Evolutionary conservation across 164 flowering plant species (phyloP).

Genomic region (Berberis vulgaris): DNA sequence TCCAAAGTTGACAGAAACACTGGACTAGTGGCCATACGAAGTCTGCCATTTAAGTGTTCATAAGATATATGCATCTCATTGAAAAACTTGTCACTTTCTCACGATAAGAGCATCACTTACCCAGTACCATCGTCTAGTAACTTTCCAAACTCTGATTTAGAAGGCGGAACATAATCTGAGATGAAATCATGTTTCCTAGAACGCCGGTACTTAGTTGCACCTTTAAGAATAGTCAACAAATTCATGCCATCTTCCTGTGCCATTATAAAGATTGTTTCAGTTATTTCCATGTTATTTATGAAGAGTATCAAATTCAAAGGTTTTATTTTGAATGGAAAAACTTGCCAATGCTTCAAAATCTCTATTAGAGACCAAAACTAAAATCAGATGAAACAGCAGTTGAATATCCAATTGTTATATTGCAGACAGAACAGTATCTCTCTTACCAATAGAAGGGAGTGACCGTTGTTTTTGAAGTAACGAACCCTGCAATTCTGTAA

Average conservation of each 20-base stretch:
- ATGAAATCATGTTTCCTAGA: constrained; percentile 43
- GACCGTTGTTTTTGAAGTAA: constrained; percentile 63
- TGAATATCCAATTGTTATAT: not conserved
- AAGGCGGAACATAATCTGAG: constrained; percentile 63
- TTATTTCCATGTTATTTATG: constrained; percentile 1
- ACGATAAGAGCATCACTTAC: constrained; percentile 22
- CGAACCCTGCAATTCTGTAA: constrained; percentile 54
- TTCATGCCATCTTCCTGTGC: constrained; percentile 76
- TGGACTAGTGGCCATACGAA: constrained; percentile 33
- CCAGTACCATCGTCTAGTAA: constrained; percentile 25
- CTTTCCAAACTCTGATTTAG: constrained; percentile 36
- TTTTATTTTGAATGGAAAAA: no score
- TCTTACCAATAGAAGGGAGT: constrained; percentile 68
- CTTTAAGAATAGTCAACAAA: constrained; percentile 67
- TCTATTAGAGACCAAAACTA: not conserved
- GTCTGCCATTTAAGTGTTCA: constrained; percentile 28
- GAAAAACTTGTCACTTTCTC: not conserved
- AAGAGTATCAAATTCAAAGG: no score
- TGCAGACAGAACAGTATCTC: not conserved
- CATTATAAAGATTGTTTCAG: constrained; percentile 1
- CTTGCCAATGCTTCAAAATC: no score
- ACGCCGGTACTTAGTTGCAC: constrained; percentile 55
- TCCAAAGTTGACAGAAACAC: constrained; percentile 64
- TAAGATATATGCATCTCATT: not conserved
- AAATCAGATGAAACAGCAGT: not conserved